Evolutionary conservation across 768 basidiomycete species (phyloP), one percentile per base, ranked within the genome.

Genomic region (Russula emetica): DNA sequence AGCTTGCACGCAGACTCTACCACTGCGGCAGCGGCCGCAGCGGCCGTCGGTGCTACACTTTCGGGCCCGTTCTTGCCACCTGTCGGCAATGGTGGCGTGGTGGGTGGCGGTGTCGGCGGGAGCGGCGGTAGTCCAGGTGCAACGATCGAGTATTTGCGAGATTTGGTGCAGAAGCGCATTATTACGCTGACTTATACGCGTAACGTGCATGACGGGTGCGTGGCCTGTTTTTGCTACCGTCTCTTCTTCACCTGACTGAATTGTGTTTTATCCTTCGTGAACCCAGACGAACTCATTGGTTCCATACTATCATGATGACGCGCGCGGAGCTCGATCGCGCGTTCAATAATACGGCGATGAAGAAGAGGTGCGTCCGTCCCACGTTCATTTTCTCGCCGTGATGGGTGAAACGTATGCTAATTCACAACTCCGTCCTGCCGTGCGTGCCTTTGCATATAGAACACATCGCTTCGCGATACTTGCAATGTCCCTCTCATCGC

Each of bases 121-220:
- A 59, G 72, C 16, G 67, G 73, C 0, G 58, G 66, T n/a, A 61
- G 70, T 13, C 63, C 76, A 5, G 87, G 85, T 72, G 87, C 88
- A 32, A 86, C 87, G 10, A 82, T 89, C 61, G 92, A 94, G 71
- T 86, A 87, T 71, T 78, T 94, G 62, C 77, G 92, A 59, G 90
- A 90, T 70, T 76, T 91, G 55, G 83, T 93, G 10, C 85, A 88
- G 77, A 94, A 92, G 78, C 80, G 93, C 66, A 87, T 94, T 61
- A 81, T 90, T 70, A 92, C 92, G 24, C 77, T 94, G 69, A 92
- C 89, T 0, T 94, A 94, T 73, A 78, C 94, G 74, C 82, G 90
- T 68, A 90, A 85, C 70, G 86, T 92, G 36, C 88, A 93, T 67
- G 90, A 93, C 74, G 93, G 93, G 89, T 92, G 67, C 69, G 86